Evolutionary conservation across 2,329 filamentous ascomycete genomes (phyloP).

Genomic region (Fusarium domesticum): DNA sequence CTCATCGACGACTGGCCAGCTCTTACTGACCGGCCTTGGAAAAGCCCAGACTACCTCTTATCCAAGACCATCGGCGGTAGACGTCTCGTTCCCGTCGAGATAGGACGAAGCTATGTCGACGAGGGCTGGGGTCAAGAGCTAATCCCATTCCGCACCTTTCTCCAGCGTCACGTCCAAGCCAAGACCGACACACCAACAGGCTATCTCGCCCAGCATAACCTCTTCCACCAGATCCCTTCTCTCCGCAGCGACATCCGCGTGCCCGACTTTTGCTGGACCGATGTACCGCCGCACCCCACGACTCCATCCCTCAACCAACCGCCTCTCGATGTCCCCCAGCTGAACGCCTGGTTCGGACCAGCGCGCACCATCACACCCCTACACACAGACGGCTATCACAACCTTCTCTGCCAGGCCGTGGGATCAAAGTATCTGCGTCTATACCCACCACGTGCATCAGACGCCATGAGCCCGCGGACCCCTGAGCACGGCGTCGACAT

Average conservation of each 20-base stretch:
- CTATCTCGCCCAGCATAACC: constrained; percentile 89
- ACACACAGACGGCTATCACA: constrained; percentile 93
- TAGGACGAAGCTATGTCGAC: constrained; percentile 86
- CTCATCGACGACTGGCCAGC: constrained; percentile 72
- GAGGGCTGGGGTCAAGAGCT: constrained; percentile 80
- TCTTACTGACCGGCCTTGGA: constrained; percentile 65
- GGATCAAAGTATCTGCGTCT: constrained; percentile 90
- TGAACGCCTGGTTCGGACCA: constrained; percentile 94
- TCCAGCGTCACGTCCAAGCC: constrained; percentile 38
- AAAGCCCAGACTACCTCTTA: constrained; percentile 68
- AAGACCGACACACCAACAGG: constrained; percentile 45
- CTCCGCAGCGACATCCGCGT: constrained; percentile 72
- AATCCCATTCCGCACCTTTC: constrained; percentile 69
- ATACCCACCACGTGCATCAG: constrained; percentile 66
- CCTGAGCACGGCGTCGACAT: constrained; percentile 76
- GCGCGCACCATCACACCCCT: constrained; percentile 84
- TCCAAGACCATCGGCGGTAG: constrained; percentile 70
- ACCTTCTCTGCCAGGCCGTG: constrained; percentile 84
- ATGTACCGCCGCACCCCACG: constrained; percentile 56
- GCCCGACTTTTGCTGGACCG: constrained; percentile 81
- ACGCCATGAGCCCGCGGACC: constrained; percentile 58
- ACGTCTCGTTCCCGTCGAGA: constrained; percentile 79
- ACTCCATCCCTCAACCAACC: constrained; percentile 37
- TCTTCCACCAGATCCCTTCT: constrained; percentile 77
- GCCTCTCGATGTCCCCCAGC: constrained; percentile 56